A percentile compares a stretch with the other conserved stretches of the same genome.
These are phyloP conservation scores for Dendrocalamus latiflorus DNA, from an alignment of 202 grass and related monocot genomes.

Conservation along the genomic window DNA sequence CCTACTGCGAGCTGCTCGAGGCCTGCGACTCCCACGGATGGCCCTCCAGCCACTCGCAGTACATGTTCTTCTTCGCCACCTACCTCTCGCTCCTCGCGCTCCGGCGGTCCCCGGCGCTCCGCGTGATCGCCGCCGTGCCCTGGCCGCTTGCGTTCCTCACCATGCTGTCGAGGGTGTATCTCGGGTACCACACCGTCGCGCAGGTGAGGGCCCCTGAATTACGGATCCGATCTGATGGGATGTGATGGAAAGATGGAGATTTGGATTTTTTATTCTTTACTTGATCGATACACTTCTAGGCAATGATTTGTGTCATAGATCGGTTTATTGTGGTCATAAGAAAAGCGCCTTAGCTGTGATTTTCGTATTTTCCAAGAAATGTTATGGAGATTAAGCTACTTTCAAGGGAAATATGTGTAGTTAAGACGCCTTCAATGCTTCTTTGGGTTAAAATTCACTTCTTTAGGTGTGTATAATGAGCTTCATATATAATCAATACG, in stretches of 20 bases:
- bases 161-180: slow-evolving; percentile 91
- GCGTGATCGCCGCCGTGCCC: slow-evolving; percentile 43
- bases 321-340: not conserved
- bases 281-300: not conserved
- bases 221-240: slow-evolving; percentile 24
- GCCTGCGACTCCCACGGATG: slow-evolving; percentile 86
- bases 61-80: slow-evolving; percentile 93
- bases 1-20: slow-evolving; percentile 65
- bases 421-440: not conserved
- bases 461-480: not conserved
- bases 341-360: not conserved
- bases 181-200: slow-evolving; percentile 83
- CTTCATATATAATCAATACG: not conserved
- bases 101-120: slow-evolving; percentile 15
- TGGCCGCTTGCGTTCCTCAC: slow-evolving; percentile 87
- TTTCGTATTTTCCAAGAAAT: not conserved
- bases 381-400: not conserved
- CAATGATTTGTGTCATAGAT: not conserved
- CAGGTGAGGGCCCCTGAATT: slow-evolving; percentile 50
- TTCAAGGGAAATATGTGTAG: not conserved
- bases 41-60: slow-evolving; percentile 93
- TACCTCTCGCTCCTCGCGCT: slow-evolving; percentile 70
- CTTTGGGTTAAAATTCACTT: not conserved
- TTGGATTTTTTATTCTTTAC: not conserved
- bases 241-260: not conserved